Evolutionary conservation across 352 stramenopile genomes (phyloP), one percentile per base, ranked within the genome.

Genomic region (Phytophthora hibernalis): DNA sequence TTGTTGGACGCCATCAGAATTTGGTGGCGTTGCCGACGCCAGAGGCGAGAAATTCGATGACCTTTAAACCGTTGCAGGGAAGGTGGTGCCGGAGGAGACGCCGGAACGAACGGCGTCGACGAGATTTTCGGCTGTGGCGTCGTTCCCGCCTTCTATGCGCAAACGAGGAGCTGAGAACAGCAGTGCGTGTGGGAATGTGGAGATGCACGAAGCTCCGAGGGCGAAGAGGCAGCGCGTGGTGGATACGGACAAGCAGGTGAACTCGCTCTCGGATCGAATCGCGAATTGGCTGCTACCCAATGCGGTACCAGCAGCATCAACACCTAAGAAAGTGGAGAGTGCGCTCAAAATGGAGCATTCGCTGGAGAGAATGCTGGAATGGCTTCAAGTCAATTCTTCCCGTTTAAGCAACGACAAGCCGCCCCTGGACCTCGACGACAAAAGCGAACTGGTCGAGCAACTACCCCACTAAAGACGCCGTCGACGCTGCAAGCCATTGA

Each of bases 261-360:
- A 72, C 30, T 91, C 73, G 50, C 58, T 91, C 5, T 79, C 78
- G 16, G 68, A 82, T 65, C 70, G 76, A 1, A 71, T 91, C 16
- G 69, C 78, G 5, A 87, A 85, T 69, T 91, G 82, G 82, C 57
- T 91, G 65, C 53, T 91, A 28, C 79, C 79, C 15, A 53, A 60
- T 16, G 61, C 57, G 20, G 15, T 55, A 10, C 54, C 44, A 28
- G 61, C 38, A 50, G 22, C 62, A 15, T 20, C 52, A 9, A 40
- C 31, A 0, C 15, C 63, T 59, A 18, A 52, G n/a, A 60, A 69
- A 67, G 28, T 43, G 16, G 50, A 74, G 4, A 16, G 11, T 37
- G 13, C 13, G 38, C 18, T 10, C 44, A 60, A n/a, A 22, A 18
- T 53, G 52, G 42, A 3, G 54, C 40, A 21, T 65, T 62, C 49